Base-by-base conservation (phyloP, 345 rosid species). In the Heritiera littoralis region DNA sequence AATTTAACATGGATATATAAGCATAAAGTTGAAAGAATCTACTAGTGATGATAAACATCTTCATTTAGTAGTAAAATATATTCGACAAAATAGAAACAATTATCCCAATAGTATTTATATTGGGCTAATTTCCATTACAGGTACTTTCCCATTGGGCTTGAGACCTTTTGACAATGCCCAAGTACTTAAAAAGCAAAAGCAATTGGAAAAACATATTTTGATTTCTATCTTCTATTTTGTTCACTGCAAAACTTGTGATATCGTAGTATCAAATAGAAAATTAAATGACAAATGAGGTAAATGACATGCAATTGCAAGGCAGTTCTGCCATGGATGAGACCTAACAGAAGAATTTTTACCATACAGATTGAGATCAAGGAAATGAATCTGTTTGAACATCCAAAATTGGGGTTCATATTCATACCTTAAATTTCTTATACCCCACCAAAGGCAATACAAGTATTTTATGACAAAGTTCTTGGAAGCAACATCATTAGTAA, bases 371-470 rank as follows among this genome's bases (percentile, higher is more conserved):
- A 7, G 58, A 11, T 40, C 43, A 40, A 40, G 45, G 45, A 40
- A 40, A 40, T 40, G 3, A 0, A 40, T 40, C 43, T 6, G 6
- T 40, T 40, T 9, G 11, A 58, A 9, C 63, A 20, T 18, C 52
- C 12, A 63, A 18, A 10, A 65, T 17, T 61, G 0, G 30, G 43
- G 71, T 5, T 7, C 66, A 72, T 83, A 92, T 5, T 7, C 66
- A 72, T 83, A 92, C 98, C 97, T 92, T 69, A 91, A 76, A 86
- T 88, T 94, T 86, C 90, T 88, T 48, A 94, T 81, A 76, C 98
- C 98, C 98, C 97, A 94, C 97, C 98, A 92, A 51, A 94, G 96
- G 59, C 97, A 92, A 63, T 91, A 94, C 61, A 94, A 77, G 78
- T 90, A 90, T 81, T 93, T 93, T 46, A 83, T 83, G 41, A 86